Conservation (phyloP, 179 eudicot genomes). For the Amaranthus tricolor region DNA sequence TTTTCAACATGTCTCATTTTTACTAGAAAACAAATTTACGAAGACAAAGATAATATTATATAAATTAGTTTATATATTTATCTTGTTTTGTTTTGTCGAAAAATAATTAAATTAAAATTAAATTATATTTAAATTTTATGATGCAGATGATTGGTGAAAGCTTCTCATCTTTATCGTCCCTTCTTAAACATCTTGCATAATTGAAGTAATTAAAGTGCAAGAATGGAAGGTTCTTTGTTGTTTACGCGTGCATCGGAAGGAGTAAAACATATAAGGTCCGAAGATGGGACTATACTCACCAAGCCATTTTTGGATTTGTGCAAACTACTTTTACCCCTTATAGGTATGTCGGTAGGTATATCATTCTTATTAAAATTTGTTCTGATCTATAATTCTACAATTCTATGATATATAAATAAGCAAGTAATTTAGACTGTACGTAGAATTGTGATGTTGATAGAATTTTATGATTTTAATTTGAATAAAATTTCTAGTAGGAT, state of each 20-base stretch:
- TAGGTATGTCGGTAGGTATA: no score
- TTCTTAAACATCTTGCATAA: slow-evolving; percentile 6
- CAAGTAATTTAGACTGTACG: no score
- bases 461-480: no score
- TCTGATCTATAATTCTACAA: not conserved
- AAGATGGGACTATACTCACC: slow-evolving; percentile 61
- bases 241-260: slow-evolving; percentile 67
- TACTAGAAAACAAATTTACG: no score
- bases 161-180: not conserved
- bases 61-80: no score
- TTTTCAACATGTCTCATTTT: no score
- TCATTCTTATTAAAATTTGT: not conserved
- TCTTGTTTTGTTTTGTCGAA: not conserved
- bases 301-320: slow-evolving; percentile 77
- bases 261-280: slow-evolving; percentile 61
- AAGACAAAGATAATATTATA: no score
- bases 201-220: slow-evolving; percentile 11
- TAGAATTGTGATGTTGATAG: no score
- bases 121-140: not conserved
- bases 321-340: slow-evolving; percentile 66
- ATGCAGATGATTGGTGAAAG: slow-evolving; percentile 6
- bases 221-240: slow-evolving; percentile 68
- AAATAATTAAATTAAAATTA: no score
- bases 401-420: no score
- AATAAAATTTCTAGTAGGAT: not conserved